Base-by-base conservation (phyloP, 2,329 filamentous ascomycete genomes). In the Botrytis medusae region DNA sequence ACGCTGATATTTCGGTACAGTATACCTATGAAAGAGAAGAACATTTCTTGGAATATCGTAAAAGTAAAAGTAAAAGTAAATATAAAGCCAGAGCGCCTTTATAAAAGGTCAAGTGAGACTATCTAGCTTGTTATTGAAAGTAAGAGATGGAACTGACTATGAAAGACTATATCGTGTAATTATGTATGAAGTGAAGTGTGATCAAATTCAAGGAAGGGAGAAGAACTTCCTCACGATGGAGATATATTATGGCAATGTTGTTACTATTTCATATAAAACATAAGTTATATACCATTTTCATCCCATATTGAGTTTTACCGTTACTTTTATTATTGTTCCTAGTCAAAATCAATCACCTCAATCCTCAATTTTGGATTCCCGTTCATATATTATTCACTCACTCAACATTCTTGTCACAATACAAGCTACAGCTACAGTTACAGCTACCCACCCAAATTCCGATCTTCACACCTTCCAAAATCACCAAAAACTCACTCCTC, bases 301-400 rank as follows among this genome's bases (percentile, higher is more conserved):
- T 51, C 48, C n/a, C 25, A 51, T 2, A n/a, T 51, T n/a, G 10
- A 51, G 5, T 2, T 1, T 14, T 51, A 0, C 25, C 12, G 2
- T 51, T 16, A 7, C 18, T 29, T 0, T 6, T 1, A 3, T 7
- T 29, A 16, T 8, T 5, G 18, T 2, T n/a, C 6, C 1, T 16
- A 3, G 14, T 16, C 51, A 29, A 54, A 29, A 54, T 29, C 25
- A 29, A 54, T 29, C 0, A 29, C 18, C 12, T 54, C 25, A 29
- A 16, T 29, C 12, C n/a, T 2, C 51, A 29, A 7, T 54, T 16
- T 29, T 7, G 14, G 5, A 16, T n/a, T 54, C n/a, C 51, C 51
- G 29, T 16, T 29, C 51, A 16, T 16, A 0, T 54, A 29, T 25
- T 29, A 7, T 54, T 16, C 25, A 25, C 29, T 54, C 25, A 29